Evolutionary conservation across 2,329 filamentous ascomycete species (phyloP).

Genomic region (Cladophialophora exuberans): DNA sequence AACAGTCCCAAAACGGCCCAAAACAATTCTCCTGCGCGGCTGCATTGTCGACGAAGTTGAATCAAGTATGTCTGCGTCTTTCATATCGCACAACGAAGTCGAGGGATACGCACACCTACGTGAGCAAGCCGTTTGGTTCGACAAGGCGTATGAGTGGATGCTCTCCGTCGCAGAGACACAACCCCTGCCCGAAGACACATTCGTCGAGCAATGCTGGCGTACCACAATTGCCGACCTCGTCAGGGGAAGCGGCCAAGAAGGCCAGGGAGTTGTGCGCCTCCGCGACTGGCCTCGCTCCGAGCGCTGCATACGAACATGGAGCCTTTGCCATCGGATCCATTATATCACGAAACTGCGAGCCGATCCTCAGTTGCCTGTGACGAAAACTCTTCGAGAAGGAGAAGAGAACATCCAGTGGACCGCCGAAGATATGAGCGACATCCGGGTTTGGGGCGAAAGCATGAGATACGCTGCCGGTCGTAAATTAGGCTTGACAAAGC

Average conservation of each 20-base stretch:
- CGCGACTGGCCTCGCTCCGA: constrained; percentile 7
- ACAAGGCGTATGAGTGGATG: constrained; percentile 13
- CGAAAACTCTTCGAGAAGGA: background rate
- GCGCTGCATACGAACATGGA: constrained; percentile 10
- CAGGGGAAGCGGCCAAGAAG: constrained; percentile 4
- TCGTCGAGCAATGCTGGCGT: constrained; percentile 18
- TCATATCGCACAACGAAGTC: background rate
- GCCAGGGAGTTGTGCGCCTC: constrained; percentile 5
- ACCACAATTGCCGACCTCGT: constrained; percentile 20
- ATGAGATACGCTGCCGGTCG: constrained; percentile 10
- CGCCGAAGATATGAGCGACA: background rate
- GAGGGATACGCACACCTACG: background rate
- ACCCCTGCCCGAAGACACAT: background rate
- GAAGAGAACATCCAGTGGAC: background rate
- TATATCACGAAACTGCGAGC: background rate
- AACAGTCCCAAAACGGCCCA: background rate
- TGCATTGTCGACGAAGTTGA: constrained; percentile 14
- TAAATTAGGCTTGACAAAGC: constrained; percentile 1
- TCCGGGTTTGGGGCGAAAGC: constrained; percentile 11
- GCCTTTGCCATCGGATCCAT: background rate
- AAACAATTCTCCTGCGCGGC: constrained; percentile 3
- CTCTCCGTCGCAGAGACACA: background rate
- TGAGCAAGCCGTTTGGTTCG: constrained; percentile 1
- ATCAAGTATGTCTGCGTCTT: background rate
- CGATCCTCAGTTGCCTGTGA: background rate